Evolutionary conservation across 179 eudicot genomes (phyloP), one percentile per base, ranked within the genome.

Genomic region (Gypsophila paniculata): DNA sequence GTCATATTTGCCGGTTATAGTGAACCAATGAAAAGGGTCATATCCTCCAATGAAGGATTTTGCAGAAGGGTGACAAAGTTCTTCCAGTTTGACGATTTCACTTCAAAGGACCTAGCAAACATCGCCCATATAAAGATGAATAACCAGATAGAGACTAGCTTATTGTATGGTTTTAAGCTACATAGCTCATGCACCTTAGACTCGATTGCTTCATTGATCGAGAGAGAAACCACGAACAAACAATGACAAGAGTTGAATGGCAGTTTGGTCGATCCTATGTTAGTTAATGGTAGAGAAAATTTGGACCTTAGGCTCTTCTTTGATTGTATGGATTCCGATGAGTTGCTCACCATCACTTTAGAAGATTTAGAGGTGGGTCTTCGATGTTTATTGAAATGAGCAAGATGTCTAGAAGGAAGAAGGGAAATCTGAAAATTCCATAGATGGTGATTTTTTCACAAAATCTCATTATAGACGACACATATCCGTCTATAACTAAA

Each of bases 1-100:
- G 99, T 94, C 32, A 91, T 94, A 72, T 92, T 94, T 52, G 99
- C 99, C 14, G 96, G 99, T 68, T 94, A 94, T 61, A 86, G 93
- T 32, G 97, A 90, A 71, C 96, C 97, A 8, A 91, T 94, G 99
- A 86, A 91, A 78, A 87, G 99, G 36, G 97, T 94, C 18, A 90
- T 91, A 72, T 68, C 82, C 77, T 91, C 96, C 10, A 94, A 94
- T 11, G 97, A 88, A 85, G 99, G 99, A 0, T 94, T 94, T 72
- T 82, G 96, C 81, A 88, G 99, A 82, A 80, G 97, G 75, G 97
- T 94, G 62, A 94, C 99, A 0, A 94, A 94, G 72, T 94, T 94
- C 75, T 94, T 94, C 83, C 76, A 84, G 36, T 94, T 94, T 64
- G 89, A 85, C 19, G 91, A 94, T 77, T 94, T 94, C 54, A 83